These are phyloP conservation scores for Calcarisporium arbuscula DNA, from an alignment of 2,329 filamentous ascomycete species.

Conservation along the genomic window DNA sequence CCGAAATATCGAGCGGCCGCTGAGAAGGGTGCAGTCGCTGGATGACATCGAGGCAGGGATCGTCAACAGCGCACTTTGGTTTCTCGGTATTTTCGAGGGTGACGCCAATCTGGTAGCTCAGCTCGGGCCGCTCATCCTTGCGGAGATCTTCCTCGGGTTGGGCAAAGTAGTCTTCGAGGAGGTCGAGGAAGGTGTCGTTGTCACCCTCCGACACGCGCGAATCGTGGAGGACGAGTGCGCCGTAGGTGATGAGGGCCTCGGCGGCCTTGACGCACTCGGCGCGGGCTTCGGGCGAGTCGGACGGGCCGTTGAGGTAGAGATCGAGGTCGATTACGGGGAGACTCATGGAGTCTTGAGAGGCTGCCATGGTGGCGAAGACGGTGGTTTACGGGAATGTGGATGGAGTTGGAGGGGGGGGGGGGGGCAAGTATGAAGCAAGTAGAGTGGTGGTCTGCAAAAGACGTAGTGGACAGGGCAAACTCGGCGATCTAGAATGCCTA, in stretches of 20 bases:
- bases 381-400: no score
- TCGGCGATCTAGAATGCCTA: no score
- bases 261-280: slow-evolving; percentile 50
- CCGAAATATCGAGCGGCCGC: slow-evolving; percentile 51
- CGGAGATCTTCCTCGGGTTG: slow-evolving; percentile 42
- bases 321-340: slow-evolving; percentile 55
- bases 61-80: slow-evolving; percentile 57
- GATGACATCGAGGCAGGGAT: slow-evolving; percentile 53
- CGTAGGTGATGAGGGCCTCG: slow-evolving; percentile 51
- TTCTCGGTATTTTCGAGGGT: slow-evolving; percentile 59
- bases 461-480: no score
- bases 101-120: slow-evolving; percentile 56
- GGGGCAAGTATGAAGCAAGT: no score
- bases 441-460: no score
- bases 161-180: slow-evolving; percentile 60
- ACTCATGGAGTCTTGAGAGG: slow-evolving; percentile 51
- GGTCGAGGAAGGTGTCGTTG: slow-evolving; percentile 52
- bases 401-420: no score
- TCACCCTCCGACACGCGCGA: slow-evolving; percentile 49
- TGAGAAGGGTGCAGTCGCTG: slow-evolving; percentile 45
- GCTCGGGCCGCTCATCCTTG: slow-evolving; percentile 49
- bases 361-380: no score
- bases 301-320: slow-evolving; percentile 41
- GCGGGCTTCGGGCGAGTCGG: slow-evolving; percentile 35
- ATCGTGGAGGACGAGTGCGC: slow-evolving; percentile 54